Base-by-base conservation (phyloP, 1,139 yeast species). In the Wickerhamomyces sp. region DNA sequence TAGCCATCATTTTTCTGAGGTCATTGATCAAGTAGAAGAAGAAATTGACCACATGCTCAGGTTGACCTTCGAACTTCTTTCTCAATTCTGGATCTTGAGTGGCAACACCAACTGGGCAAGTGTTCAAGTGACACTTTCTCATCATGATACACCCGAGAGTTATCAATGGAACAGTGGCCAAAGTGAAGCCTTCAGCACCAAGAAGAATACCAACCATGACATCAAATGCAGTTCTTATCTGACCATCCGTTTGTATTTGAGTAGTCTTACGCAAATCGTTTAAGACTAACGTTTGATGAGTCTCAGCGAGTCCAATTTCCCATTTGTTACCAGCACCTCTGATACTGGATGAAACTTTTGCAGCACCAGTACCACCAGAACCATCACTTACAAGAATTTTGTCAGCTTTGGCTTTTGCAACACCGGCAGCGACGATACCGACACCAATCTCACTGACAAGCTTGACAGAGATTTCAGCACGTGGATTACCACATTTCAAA, bases 331-430 rank as follows among this genome's bases (percentile, higher is more conserved):
- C 97, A 36, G 98, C 96, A 58, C 88, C 81, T 62, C 89, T 89
- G 61, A 91, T 87, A 56, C 96, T 91, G 21, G 97, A 89, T 86
- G 94, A n/a, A 10, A 21, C 86, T 62, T 94, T 79, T 39, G 96
- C 91, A 39, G 97, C 97, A 80, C 98, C 98, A 44, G 98, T 91
- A 71, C 98, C 98, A 76, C 98, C 98, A 62, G 89, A 97, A 58
- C 93, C 96, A 55, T 97, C 97, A 42, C 96, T 85, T 49, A 91
- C 86, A 57, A 89, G 72, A 53, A 91, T 84, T 60, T 89, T 95
- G 59, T 91, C 97, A 13, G 97, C 96, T 58, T 94, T 94, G 20
- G 98, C 97, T 66, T 91, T 91, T 44, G 97, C 97, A 25, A 91
- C 98, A 74, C 98, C 98, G 26, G 96, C 88, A 19, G 97, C 97